Percentiles rank a stretch among this genome's conserved stretches.
These are phyloP conservation scores for Uromyces viciae-fabae DNA, from an alignment of 1,284 basidiomycete species.

Conservation along the genomic window DNA sequence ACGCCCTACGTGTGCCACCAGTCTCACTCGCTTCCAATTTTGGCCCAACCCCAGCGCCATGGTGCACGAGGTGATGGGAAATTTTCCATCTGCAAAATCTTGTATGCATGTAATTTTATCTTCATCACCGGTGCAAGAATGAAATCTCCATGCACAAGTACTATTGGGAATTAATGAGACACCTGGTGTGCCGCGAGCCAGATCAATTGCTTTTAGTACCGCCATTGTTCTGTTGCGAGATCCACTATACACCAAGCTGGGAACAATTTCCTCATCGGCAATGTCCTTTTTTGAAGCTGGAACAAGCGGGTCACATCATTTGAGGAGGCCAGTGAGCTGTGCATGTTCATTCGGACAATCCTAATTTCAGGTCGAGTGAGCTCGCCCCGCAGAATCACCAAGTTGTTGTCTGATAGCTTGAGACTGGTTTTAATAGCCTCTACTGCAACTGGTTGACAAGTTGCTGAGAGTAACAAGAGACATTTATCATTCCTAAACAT, in stretches of 20 bases:
- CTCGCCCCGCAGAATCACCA: neutral
- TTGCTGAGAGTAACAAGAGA: neutral
- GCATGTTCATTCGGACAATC: neutral
- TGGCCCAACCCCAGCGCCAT: conserved; percentile 10
- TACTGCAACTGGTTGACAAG: neutral
- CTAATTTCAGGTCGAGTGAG: neutral
- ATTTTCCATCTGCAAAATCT: neutral
- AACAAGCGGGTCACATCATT: neutral
- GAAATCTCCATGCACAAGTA: neutral
- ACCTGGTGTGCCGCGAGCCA: neutral
- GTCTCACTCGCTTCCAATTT: conserved; percentile 7
- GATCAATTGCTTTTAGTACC: neutral
- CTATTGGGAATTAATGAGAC: neutral
- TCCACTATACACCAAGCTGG: conserved; percentile 12
- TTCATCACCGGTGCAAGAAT: conserved; percentile 3
- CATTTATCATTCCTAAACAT: neutral
- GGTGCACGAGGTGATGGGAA: neutral
- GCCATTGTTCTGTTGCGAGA: neutral
- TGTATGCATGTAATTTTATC: neutral
- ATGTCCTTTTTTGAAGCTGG: neutral
- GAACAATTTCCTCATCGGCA: neutral
- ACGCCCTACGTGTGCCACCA: neutral
- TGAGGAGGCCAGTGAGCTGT: neutral
- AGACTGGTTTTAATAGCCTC: conserved; percentile 3
- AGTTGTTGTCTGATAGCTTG: neutral